A percentile compares a stretch with the other conserved stretches of the same genome.
Evolutionary conservation across 768 basidiomycete species (phyloP).

Genomic region (Naganishia kalamii): DNA sequence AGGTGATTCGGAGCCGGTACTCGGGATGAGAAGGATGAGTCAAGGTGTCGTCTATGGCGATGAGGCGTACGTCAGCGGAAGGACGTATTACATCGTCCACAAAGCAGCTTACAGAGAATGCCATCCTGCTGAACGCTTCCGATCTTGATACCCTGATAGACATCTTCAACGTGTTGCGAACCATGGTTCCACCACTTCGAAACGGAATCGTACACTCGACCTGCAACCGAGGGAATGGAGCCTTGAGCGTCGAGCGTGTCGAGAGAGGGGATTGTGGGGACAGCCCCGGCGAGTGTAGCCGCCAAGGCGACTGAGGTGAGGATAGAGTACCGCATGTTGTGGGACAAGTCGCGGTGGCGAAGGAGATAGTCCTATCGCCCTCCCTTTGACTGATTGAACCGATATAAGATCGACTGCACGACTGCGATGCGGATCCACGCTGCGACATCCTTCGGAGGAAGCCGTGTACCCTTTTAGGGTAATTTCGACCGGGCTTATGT

Average conservation of each 20-base stretch:
- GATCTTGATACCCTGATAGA: constrained; percentile 6
- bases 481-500: neutral
- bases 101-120: neutral
- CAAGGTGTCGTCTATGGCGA: constrained; percentile 26
- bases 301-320: neutral
- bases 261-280: constrained; percentile 1
- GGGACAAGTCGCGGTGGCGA: neutral
- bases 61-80: neutral
- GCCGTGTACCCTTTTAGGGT: neutral
- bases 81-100: neutral
- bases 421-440: neutral
- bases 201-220: constrained; percentile 4
- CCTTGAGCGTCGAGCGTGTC: constrained; percentile 9
- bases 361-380: too few relatives aligned
- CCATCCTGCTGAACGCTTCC: constrained; percentile 11
- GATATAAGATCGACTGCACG: too few relatives aligned
- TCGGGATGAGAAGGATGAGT: constrained; percentile 44
- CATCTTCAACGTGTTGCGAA: neutral
- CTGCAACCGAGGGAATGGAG: constrained; percentile 4
- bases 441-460: neutral
- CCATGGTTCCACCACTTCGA: neutral
- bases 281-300: neutral
- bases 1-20: constrained; percentile 41
- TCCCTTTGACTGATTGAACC: too few relatives aligned
- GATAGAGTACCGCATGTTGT: constrained; percentile 4